Evolutionary conservation across 768 basidiomycete species (phyloP).

Genomic region (Suillus placidus): DNA sequence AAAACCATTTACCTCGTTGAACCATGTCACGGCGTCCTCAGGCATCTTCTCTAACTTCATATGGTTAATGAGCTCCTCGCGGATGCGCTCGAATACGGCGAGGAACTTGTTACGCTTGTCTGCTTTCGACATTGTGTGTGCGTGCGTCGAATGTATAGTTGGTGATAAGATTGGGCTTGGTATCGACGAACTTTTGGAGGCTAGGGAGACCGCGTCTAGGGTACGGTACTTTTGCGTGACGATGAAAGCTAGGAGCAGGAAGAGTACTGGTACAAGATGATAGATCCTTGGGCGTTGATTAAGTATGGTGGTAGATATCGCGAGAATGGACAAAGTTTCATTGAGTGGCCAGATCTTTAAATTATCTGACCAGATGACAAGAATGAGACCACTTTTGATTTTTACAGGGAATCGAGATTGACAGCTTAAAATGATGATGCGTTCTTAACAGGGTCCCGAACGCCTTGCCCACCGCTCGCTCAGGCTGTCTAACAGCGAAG

Average conservation of each 20-base stretch:
- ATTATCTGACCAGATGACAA: neutral
- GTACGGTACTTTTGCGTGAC: neutral
- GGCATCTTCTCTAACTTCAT: conserved; percentile 79
- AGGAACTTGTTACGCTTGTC: conserved; percentile 67
- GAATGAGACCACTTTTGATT: conserved; percentile 9
- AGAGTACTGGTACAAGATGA: neutral
- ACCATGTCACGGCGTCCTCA: conserved; percentile 83
- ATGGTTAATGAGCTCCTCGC: conserved; percentile 75
- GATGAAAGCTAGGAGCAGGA: conserved; percentile 1
- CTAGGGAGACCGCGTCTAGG: neutral
- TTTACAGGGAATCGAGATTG: neutral
- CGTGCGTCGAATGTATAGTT: neutral
- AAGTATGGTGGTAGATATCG: neutral
- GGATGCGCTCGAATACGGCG: conserved; percentile 68
- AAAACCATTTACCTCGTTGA: conserved; percentile 60
- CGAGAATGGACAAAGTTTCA: neutral
- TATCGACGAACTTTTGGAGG: neutral
- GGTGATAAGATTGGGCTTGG: neutral
- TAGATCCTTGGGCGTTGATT: neutral
- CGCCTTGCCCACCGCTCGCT: neutral
- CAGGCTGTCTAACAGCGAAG: neutral
- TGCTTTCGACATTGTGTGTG: conserved; percentile 33
- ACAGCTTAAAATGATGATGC: neutral
- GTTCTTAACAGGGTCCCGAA: conserved; percentile 1
- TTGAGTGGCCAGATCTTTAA: neutral